Percentiles rank a stretch among this genome's conserved stretches.
These are phyloP conservation scores for Curvularia hawaiiensis DNA, from an alignment of 2,329 filamentous ascomycete genomes.

Conservation along the genomic window DNA sequence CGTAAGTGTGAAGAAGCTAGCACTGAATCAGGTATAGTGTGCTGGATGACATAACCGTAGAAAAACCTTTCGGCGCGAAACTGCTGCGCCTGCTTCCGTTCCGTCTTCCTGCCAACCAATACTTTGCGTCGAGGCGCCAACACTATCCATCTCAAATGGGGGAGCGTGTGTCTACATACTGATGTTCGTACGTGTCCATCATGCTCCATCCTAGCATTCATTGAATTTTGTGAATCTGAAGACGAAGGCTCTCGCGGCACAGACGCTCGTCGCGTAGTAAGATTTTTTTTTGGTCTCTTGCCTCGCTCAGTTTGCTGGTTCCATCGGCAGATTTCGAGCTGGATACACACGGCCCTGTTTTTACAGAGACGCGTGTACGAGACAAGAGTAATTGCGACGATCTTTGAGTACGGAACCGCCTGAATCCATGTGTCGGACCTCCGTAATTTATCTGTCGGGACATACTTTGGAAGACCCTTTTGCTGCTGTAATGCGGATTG, in stretches of 20 bases:
- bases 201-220: background rate
- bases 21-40: background rate
- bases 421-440: conserved; percentile 37
- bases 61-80: conserved; percentile 13
- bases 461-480: conserved; percentile 21
- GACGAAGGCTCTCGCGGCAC: background rate
- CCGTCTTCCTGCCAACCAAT: conserved; percentile 8
- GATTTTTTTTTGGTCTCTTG: conserved; percentile 35
- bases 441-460: conserved; percentile 50
- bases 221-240: background rate
- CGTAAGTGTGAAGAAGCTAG: background rate
- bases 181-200: background rate
- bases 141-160: background rate
- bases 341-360: conserved; percentile 31
- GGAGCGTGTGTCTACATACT: background rate
- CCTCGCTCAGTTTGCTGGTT: conserved; percentile 47
- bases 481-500: background rate
- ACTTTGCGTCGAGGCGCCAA: conserved; percentile 3
- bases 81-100: background rate
- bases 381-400: conserved; percentile 47
- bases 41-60: conserved; percentile 6
- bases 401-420: conserved; percentile 49
- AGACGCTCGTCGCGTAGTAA: background rate
- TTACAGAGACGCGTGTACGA: conserved; percentile 33
- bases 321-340: conserved; percentile 46